Evolutionary conservation across 2,329 filamentous ascomycete genomes (phyloP).

Genomic region (Colletotrichum zoysiae): DNA sequence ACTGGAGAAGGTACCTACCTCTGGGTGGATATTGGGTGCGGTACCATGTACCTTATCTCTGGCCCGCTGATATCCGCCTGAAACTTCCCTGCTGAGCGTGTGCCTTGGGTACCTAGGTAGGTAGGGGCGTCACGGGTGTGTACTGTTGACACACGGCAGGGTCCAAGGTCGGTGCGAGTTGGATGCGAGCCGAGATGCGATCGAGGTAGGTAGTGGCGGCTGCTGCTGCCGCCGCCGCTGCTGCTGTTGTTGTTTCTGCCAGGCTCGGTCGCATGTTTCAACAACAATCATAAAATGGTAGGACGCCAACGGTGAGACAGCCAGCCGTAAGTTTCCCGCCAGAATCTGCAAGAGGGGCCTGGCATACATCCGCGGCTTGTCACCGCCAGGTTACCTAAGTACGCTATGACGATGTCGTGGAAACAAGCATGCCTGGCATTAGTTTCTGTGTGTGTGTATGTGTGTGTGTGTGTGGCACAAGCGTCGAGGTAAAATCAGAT

Average conservation of each 20-base stretch:
- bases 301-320: not conserved
- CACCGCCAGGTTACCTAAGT: not conserved
- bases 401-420: not conserved
- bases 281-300: not conserved
- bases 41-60: constrained; percentile 19
- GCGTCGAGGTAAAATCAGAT: not conserved
- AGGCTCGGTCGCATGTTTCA: constrained; percentile 5
- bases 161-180: not conserved
- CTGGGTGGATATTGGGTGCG: no score
- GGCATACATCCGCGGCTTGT: not conserved
- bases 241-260: not conserved
- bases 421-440: not conserved
- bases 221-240: not conserved
- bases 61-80: constrained; percentile 42
- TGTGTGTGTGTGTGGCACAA: not conserved
- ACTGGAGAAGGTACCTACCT: not conserved
- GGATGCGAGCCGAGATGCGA: constrained; percentile 7
- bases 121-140: not conserved
- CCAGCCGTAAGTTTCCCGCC: not conserved
- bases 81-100: constrained; percentile 32
- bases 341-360: not conserved
- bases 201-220: not conserved
- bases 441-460: not conserved
- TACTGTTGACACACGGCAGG: not conserved
- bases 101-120: not conserved